Conservation (phyloP, 2,329 filamentous ascomycete genomes). For the Pyrenochaeta sp. region DNA sequence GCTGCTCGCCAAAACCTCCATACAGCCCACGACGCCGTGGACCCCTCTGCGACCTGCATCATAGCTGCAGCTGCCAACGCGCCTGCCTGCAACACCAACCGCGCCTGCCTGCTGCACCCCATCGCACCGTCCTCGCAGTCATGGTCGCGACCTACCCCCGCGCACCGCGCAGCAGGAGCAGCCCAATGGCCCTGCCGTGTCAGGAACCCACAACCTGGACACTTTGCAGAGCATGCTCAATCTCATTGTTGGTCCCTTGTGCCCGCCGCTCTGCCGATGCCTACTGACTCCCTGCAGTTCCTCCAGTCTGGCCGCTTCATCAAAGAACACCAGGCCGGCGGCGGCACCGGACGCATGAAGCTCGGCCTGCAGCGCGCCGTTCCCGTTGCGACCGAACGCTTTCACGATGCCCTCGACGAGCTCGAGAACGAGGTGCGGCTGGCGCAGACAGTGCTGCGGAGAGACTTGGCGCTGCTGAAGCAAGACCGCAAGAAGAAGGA, state of each 20-base stretch:
- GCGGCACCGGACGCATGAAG: conserved; percentile 40
- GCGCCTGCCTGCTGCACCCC: background rate
- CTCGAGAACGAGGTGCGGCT: conserved; percentile 56
- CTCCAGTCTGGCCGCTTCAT: conserved; percentile 56
- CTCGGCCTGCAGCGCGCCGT: conserved; percentile 49
- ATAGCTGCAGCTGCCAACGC: conserved; percentile 20
- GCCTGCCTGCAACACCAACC: conserved; percentile 5
- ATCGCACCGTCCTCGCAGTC: conserved; percentile 4
- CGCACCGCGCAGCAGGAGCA: conserved; percentile 13
- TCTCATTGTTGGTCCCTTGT: conserved; percentile 53
- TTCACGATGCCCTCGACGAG: conserved; percentile 61
- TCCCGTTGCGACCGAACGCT: conserved; percentile 53
- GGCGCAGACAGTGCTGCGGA: conserved; percentile 45
- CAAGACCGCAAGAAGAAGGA: conserved; percentile 47
- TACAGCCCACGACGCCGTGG: conserved; percentile 19
- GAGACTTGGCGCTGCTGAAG: conserved; percentile 48
- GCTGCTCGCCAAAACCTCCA: conserved; percentile 2
- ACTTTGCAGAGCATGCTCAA: conserved; percentile 59
- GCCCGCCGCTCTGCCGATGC: background rate
- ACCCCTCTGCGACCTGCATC: conserved; percentile 19
- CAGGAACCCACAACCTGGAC: conserved; percentile 46
- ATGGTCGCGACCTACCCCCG: conserved; percentile 24
- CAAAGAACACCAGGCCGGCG: conserved; percentile 48
- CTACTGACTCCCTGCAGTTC: conserved; percentile 40
- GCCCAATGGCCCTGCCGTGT: conserved; percentile 16